A percentile compares a stretch with the other conserved stretches of the same genome.
These are phyloP conservation scores for Globisporangium cylindrosporum DNA, from an alignment of 352 stramenopile species.

Conservation along the genomic window DNA sequence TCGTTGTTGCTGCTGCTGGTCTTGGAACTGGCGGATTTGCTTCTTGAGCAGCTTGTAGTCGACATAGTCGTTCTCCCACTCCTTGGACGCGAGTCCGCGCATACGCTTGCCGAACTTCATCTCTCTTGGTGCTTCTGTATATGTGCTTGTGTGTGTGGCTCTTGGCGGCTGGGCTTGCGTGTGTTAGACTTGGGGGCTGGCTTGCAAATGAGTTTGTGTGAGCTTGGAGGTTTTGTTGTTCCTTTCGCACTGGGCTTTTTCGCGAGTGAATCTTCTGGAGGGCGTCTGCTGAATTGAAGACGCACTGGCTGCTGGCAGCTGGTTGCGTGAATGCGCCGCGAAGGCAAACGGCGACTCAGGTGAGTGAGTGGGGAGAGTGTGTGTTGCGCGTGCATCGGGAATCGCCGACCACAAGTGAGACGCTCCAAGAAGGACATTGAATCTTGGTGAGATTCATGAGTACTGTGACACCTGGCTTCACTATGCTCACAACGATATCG, in stretches of 20 bases:
- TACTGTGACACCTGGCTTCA: background rate
- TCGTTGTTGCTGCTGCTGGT: background rate
- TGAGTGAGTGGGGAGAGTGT: background rate
- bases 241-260: background rate
- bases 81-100: conserved; percentile 51
- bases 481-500: background rate
- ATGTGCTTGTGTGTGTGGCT: background rate
- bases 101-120: conserved; percentile 89
- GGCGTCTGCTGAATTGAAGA: conserved; percentile 1
- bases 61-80: conserved; percentile 69
- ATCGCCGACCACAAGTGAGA: background rate
- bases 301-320: background rate
- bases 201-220: background rate
- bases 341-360: background rate
- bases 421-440: conserved; percentile 2
- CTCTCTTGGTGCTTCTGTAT: background rate
- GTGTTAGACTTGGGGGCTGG: background rate
- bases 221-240: background rate
- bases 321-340: background rate
- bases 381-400: background rate
- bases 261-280: conserved; percentile 1
- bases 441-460: background rate
- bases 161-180: background rate
- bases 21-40: conserved; percentile 42
- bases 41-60: conserved; percentile 83